Conservation (phyloP, 2,329 filamentous ascomycete species). For the Ophiostoma sp. region DNA sequence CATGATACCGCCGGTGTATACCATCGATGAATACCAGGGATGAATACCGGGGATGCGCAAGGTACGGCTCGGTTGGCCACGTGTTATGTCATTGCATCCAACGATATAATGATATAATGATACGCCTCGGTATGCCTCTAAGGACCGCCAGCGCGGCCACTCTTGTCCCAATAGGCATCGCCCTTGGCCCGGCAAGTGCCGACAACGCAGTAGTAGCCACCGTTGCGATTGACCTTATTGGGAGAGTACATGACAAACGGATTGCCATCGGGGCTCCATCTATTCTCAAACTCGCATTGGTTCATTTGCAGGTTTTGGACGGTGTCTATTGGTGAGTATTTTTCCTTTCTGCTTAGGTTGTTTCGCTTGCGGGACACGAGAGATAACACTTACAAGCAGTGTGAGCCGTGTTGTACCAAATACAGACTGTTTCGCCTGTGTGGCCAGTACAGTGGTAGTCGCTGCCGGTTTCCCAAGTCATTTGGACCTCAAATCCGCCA, state of each 20-base stretch:
- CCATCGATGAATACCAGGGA: too few species aligned
- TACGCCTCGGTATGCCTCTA: background rate
- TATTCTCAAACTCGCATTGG: background rate
- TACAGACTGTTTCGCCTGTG: conserved; percentile 2
- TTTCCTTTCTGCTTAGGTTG: background rate
- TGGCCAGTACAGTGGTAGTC: background rate
- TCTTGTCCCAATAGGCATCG: conserved; percentile 19
- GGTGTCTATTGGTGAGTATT: background rate
- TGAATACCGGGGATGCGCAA: too few species aligned
- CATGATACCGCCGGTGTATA: too few species aligned
- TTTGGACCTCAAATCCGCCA: background rate
- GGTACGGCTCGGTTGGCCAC: too few species aligned
- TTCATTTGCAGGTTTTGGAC: background rate
- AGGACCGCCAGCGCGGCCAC: conserved; percentile 16
- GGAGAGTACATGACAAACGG: conserved; percentile 14
- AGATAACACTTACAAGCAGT: conserved; percentile 9
- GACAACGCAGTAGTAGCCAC: conserved; percentile 19
- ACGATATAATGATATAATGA: too few species aligned
- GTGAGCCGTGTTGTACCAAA: conserved; percentile 21
- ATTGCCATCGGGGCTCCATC: background rate
- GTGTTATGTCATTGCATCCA: background rate
- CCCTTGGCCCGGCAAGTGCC: conserved; percentile 13
- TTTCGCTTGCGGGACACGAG: background rate
- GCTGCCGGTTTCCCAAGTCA: background rate
- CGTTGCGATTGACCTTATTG: conserved; percentile 6